Evolutionary conservation across 805 yeast genomes (phyloP), one percentile per base, ranked within the genome.

Genomic region (Saccharomyces jurei): DNA sequence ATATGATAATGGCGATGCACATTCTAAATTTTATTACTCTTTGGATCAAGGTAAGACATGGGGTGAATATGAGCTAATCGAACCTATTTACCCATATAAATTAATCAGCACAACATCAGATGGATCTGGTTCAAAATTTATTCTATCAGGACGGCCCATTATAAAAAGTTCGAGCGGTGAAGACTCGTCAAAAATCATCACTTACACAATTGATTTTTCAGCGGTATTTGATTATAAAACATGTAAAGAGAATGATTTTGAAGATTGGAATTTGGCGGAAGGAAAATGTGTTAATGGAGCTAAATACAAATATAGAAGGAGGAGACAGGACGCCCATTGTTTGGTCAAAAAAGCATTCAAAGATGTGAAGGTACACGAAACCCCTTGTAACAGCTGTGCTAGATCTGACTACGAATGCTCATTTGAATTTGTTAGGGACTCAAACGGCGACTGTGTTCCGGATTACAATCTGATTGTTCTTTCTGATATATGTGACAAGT

Each of bases 31-130:
- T 46, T 72, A 67, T 53, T 89, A 76, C 62, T 83, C 95, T 0
- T 64, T 83, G 13, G 91, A 89, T 65, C 89, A 86, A 64, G 96
- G 96, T 47, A 65, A 73, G 31, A 68, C 84, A 2, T 89, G 94
- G 91, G 55, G 64, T 4, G 74, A 74, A 41, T 71, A 73, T 30
- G 73, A 77, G n/a, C 65, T 88, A 4, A 29, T 13, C 11, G 3
- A 13, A 10, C 4, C 11, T 29, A 10, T 63, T 41, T 81, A 84
- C 9, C 22, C 0, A 54, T 68, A 2, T 61, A 69, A 3, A 31
- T 54, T 84, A 6, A 66, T 56, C 0, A 52, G 81, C 1, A 81
- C 90, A 0, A 79, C 88, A 0, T 76, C 81, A n/a, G 96, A 88
- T 70, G 88, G 92, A 1, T 79, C 90, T 0, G 82, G 89, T 2